Base-by-base conservation (phyloP, 164 flowering plant species). In the Saururus chinensis region DNA sequence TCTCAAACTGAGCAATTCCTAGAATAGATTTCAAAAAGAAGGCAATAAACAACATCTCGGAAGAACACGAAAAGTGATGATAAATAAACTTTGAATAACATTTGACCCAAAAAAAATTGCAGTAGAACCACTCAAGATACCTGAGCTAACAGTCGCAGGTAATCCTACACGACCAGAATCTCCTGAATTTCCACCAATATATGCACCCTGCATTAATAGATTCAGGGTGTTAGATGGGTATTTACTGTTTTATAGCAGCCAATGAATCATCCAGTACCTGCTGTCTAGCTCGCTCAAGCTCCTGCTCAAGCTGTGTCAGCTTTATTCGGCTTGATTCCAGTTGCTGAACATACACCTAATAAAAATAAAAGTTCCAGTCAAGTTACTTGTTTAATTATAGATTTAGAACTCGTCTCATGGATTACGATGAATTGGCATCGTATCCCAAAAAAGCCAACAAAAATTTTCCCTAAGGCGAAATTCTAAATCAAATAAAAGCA, bases 321-420 rank as follows among this genome's bases (percentile, higher is more conserved):
- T 82, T 93, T 71, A 82, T 59, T 59, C 96, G 87, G 67, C 99
- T 87, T 67, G 80, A 66, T 78, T 93, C 99, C 64, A 93, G 67
- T 63, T 90, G 92, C 71, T 90, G 95, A 65, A 93, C 92, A 81
- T 93, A 90, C 10, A 92, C 99, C 99, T 93, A 64, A n/a, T 49
- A 57, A 58, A 42, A 56, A 20, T 19, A 65, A 63, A 60, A 48
- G 49, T 7, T 22, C 4, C 51, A 19, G 30, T 53, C 10, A 37
- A 11, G 16, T 30, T 22, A 49, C 40, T 55, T 61, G 16, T 19
- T 25, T 10, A 37, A 17, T 16, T 20, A 56, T 14, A 56, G 20
- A 60, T 20, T 20, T 19, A 17, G 49, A 45, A 45, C 37, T 30
- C 11, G 17, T 45, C 17, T 45, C 49, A 45, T 45, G 14, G 49